phyloP scores from a whole-genome alignment of 139 green algal genomes.

The Auxenochlorella pyrenoidosa region DNA sequence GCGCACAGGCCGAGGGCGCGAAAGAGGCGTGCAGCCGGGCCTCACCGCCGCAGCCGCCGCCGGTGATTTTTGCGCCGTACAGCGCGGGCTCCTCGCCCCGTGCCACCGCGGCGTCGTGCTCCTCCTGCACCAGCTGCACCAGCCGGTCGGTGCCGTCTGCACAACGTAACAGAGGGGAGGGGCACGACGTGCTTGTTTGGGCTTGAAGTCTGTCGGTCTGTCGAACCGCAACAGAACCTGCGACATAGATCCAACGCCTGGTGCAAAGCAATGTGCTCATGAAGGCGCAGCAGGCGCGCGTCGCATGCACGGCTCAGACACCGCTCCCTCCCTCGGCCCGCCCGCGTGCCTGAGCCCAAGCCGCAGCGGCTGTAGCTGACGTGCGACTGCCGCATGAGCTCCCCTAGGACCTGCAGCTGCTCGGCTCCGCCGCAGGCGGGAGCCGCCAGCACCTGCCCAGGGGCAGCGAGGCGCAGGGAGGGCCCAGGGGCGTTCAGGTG shows the following conservation, averaged over 20 bases:
- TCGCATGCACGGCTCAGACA: too few relatives aligned
- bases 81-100: conserved; percentile 52
- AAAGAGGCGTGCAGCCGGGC: too few relatives aligned
- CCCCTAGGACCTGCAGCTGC: conserved; percentile 75
- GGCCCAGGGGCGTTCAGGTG: neutral
- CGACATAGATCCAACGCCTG: too few relatives aligned
- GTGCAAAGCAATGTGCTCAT: too few relatives aligned
- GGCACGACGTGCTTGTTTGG: too few relatives aligned
- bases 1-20: too few relatives aligned
- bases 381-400: conserved; percentile 93
- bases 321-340: too few relatives aligned
- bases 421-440: neutral
- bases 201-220: neutral
- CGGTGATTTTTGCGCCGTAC: conserved; percentile 95
- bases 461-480: neutral
- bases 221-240: neutral
- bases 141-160: conserved; percentile 68
- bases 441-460: conserved; percentile 18
- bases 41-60: conserved; percentile 87
- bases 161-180: neutral
- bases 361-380: conserved; percentile 74
- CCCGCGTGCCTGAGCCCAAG: conserved; percentile 64
- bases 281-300: too few relatives aligned
- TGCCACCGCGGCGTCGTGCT: conserved; percentile 43
- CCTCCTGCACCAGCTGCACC: conserved; percentile 74